A percentile compares a stretch with the other conserved stretches of the same genome.
These are phyloP conservation scores for Trichoderma pleuroti DNA, from an alignment of 2,329 filamentous ascomycete genomes.

Conservation along the genomic window DNA sequence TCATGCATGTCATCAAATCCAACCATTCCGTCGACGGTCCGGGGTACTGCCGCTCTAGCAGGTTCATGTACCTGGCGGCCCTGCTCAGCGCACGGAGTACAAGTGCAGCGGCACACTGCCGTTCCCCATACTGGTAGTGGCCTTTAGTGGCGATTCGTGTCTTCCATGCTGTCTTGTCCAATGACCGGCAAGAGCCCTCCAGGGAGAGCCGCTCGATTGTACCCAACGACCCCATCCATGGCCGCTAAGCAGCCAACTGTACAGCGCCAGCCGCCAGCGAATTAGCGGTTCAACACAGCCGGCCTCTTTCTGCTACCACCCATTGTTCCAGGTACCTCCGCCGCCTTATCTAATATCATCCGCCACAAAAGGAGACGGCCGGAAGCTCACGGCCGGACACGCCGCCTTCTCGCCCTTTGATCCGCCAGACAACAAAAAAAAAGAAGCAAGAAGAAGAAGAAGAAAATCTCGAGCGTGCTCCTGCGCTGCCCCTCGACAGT, in stretches of 20 bases:
- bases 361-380: conserved; percentile 20
- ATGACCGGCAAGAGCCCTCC: background rate
- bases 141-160: background rate
- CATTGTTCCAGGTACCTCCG: background rate
- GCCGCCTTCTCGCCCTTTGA: conserved; percentile 19
- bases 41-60: background rate
- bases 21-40: background rate
- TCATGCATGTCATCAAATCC: background rate
- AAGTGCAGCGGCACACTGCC: background rate
- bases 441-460: background rate
- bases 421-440: conserved; percentile 5
- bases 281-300: background rate
- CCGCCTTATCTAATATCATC: conserved; percentile 11
- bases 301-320: background rate
- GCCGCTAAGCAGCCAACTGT: background rate
- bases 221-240: background rate
- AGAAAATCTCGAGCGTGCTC: background rate
- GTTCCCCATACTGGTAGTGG: background rate
- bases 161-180: background rate
- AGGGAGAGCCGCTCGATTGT: background rate
- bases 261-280: background rate
- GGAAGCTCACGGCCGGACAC: conserved; percentile 20
- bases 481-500: background rate
- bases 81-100: background rate
- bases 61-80: background rate